These are phyloP conservation scores for Zymoseptoria pseudotritici DNA, from an alignment of 2,329 filamentous ascomycete species.

Conservation along the genomic window DNA sequence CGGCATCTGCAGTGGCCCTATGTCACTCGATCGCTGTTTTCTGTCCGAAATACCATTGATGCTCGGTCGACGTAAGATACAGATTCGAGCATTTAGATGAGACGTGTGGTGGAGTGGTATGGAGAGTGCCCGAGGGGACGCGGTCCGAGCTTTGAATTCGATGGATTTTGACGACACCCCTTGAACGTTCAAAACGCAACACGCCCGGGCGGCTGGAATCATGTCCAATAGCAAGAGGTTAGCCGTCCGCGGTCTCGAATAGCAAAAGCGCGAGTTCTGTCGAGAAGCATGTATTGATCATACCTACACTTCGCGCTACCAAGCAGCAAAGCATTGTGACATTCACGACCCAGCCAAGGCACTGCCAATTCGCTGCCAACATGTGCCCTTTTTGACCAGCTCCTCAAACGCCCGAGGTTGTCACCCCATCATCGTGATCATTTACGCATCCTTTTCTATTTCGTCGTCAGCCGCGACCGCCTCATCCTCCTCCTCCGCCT, in stretches of 20 bases:
- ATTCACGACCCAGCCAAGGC: not conserved
- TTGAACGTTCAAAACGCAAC: too few species aligned
- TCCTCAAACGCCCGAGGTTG: not conserved
- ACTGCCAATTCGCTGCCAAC: not conserved
- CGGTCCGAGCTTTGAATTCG: not conserved
- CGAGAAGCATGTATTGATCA: not conserved
- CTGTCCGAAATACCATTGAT: not conserved
- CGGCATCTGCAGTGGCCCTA: not conserved
- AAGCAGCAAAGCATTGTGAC: not conserved
- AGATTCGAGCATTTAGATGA: not conserved
- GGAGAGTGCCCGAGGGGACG: not conserved
- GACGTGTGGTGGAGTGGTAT: not conserved
- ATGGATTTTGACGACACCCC: too few species aligned
- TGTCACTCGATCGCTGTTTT: not conserved
- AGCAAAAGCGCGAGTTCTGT: not conserved
- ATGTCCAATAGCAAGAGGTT: not conserved
- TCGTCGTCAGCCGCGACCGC: slow-evolving; percentile 10
- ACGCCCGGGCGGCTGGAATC: too few species aligned
- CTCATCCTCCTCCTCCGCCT: slow-evolving; percentile 7
- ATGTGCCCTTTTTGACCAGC: not conserved
- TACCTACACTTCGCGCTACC: not conserved
- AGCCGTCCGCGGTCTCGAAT: not conserved
- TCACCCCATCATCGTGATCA: not conserved
- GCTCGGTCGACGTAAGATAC: not conserved
- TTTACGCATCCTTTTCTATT: not conserved